Base-by-base conservation (phyloP, 192 early-diverging fungal species). In the Backusella luteola region DNA sequence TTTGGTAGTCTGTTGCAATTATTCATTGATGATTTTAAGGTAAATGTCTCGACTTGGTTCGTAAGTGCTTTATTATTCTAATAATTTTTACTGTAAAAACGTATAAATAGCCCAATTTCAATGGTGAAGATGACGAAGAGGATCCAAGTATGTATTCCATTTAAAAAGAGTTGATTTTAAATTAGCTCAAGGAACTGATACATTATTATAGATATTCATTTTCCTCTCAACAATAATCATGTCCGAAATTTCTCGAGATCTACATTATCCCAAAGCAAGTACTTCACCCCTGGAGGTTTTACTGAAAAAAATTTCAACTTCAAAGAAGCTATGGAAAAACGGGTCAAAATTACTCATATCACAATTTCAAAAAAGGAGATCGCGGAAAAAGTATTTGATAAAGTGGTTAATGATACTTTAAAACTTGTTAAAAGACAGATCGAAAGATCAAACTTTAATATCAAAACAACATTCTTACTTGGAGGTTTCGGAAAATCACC, bases 401-500 rank as follows among this genome's bases (percentile, higher is more conserved):
- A 44, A 6, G 70, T 71, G 17, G 39, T 44, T 19, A 23, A 34
- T 17, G 11, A 32, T 44, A 71, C 70, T 15, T 7, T 71, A 2
- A 34, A 34, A 9, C 42, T 49, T 3, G 5, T 71, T 11, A 41
- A 44, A 15, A 4, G 17, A 19, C 70, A 71, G 8, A 49, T 71
- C 4, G 42, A 26, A 34, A 29, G 42, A 49, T 39, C 70, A 0
- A 71, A 71, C 7, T 15, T 19, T 19, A 6, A 44, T 4, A 71
- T 71, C 14, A 17, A 17, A 14, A 21, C 26, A 15, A 71, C 70
- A 7, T 71, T 41, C 14, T 34, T 71, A 12, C 36, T 71, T 32
- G 70, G 70, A 15, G 70, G 70, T 6, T 71, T 71, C 14, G 70
- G 70, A 1, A 26, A 15, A 17, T 71, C 70, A 19, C 70, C 70